A percentile compares a stretch with the other conserved stretches of the same genome.
phyloP scores from a whole-genome alignment of 305 asterid genomes.

The Fraxinus paxiana region DNA sequence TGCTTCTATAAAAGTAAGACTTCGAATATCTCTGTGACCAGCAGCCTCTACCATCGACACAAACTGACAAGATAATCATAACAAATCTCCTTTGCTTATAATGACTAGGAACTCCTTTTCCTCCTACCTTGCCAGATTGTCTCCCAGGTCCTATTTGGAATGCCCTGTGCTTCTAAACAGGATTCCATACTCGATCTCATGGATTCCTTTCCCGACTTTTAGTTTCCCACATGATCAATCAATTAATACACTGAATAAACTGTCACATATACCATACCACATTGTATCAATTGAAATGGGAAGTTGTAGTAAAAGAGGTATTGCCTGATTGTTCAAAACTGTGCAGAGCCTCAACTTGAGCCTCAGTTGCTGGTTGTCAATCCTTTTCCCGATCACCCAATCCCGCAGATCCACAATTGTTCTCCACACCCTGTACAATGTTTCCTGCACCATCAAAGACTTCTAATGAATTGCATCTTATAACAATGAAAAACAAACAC shows the following conservation, averaged over 20 bases:
- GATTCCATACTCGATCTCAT: background rate
- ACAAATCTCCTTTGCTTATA: background rate
- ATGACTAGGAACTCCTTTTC: background rate
- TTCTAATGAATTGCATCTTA: conserved; percentile 1
- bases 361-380: conserved; percentile 52
- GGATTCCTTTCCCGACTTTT: background rate
- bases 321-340: conserved; percentile 64
- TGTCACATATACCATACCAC: background rate
- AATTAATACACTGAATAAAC: background rate
- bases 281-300: background rate
- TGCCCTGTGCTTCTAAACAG: background rate
- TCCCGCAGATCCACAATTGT: conserved; percentile 42
- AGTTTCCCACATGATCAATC: background rate
- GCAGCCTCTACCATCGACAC: background rate
- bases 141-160: background rate
- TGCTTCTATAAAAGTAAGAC: background rate
- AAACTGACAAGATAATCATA: background rate
- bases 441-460: conserved; percentile 47
- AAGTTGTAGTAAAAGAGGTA: conserved; percentile 16
- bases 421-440: conserved; percentile 52
- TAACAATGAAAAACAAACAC: background rate
- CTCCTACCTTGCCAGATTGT: background rate
- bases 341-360: conserved; percentile 55
- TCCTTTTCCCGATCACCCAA: conserved; percentile 48
- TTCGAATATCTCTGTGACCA: background rate